Evolutionary conservation across 225 moss, liverwort and hornwort genomes (phyloP), one percentile per base, ranked within the genome.

Genomic region (Pleurozium schreberi): DNA sequence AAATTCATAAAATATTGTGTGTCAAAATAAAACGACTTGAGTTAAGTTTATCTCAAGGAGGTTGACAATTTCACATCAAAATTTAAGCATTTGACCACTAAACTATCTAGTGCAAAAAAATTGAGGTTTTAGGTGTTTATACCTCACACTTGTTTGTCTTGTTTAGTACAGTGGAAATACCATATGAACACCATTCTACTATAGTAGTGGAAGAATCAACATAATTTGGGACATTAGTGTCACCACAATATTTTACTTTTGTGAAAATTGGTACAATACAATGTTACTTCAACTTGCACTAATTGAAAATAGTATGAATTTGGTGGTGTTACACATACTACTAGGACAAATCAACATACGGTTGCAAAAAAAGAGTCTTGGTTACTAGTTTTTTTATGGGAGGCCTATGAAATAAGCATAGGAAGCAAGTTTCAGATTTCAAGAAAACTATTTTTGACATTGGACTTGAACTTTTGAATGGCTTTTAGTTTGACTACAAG

Each of bases 11-110:
- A 30, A 18, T 47, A 13, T 74, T 74, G 6, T 11, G 4, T 11
- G 11, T 30, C 0, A 0, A 6, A 43, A 47, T 18, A 2, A 17
- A 30, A 30, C 0, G 0, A 45, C 0, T 65, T 10, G 18, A 19
- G 0, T 47, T 74, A 16, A 9, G 0, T 9, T 18, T 47, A 0
- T 18, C 30, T 47, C 10, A 0, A 10, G 5, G 17, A 45, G 2
- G 4, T 0, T 6, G 3, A 47, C 11, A 47, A 18, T 47, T 74
- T 31, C 0, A 30, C 30, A 45, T 17, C 6, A 74, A 11, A 6
- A 47, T 30, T 74, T 47, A 0, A 45, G 11, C 6, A 31, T 18
- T 74, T 74, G 11, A 45, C 45, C 3, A 73, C 3, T 17, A 1
- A 28, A 4, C 10, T 28, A 71, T 17, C 1, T 71, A 17, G 9